Evolutionary conservation across 1,284 basidiomycete species (phyloP).

Genomic region (Melampsora abietis-canadensis): DNA sequence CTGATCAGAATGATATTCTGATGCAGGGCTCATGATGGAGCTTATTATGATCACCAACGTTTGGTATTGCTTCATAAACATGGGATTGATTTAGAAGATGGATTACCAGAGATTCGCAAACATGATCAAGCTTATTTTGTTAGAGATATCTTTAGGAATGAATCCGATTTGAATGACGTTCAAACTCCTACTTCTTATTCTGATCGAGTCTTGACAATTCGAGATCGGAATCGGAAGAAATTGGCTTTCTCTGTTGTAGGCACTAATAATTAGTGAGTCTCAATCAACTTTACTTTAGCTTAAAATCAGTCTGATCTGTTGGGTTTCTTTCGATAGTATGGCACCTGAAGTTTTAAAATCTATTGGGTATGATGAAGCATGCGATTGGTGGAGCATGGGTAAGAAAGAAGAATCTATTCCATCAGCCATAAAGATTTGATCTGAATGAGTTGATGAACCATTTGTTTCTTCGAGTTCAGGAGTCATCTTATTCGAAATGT

Average conservation of each 20-base stretch:
- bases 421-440: neutral
- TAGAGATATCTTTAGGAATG: slow-evolving; percentile 49
- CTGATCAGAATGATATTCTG: too few species aligned
- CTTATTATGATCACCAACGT: slow-evolving; percentile 86
- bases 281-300: neutral
- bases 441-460: neutral
- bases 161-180: slow-evolving; percentile 59
- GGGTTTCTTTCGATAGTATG: slow-evolving; percentile 59
- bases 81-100: slow-evolving; percentile 87
- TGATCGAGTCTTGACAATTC: slow-evolving; percentile 75
- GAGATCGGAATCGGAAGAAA: slow-evolving; percentile 83
- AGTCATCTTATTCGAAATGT: slow-evolving; percentile 50
- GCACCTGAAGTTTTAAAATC: slow-evolving; percentile 88
- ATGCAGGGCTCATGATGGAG: slow-evolving; percentile 52
- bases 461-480: slow-evolving; percentile 30
- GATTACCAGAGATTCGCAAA: slow-evolving; percentile 64
- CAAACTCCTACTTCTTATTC: slow-evolving; percentile 4
- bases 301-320: slow-evolving; percentile 3
- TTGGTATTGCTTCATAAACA: slow-evolving; percentile 82
- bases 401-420: slow-evolving; percentile 64
- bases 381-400: slow-evolving; percentile 97
- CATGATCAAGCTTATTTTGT: slow-evolving; percentile 68
- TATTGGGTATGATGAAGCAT: slow-evolving; percentile 82
- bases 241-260: slow-evolving; percentile 48
- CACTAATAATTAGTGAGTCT: slow-evolving; percentile 50